Evolutionary conservation across 2,329 filamentous ascomycete genomes (phyloP).

Genomic region (Neofusicoccum cordaticola): DNA sequence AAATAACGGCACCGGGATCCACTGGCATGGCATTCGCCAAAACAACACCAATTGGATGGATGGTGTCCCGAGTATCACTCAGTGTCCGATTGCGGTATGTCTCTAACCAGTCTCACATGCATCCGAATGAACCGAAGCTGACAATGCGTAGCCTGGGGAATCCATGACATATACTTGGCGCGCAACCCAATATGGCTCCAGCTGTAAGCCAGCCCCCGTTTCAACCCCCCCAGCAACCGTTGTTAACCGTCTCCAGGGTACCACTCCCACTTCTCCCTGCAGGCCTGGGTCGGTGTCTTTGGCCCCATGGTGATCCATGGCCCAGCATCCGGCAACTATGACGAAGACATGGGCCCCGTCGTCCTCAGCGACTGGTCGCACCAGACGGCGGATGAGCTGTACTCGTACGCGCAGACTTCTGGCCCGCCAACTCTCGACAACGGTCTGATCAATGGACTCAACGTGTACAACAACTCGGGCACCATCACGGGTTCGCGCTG

Average conservation of each 20-base stretch:
- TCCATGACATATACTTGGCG: conserved; percentile 44
- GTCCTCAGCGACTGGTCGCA: conserved; percentile 66
- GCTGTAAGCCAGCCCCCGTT: conserved; percentile 23
- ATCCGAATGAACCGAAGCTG: neutral
- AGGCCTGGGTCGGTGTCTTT: conserved; percentile 33
- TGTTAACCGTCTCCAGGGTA: conserved; percentile 48
- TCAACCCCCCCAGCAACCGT: too few relatives aligned
- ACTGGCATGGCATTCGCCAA: conserved; percentile 71
- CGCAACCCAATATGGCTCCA: conserved; percentile 52
- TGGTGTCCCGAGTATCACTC: conserved; percentile 63
- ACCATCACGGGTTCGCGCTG: conserved; percentile 24
- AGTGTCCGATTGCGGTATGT: conserved; percentile 58
- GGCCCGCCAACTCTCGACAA: conserved; percentile 10
- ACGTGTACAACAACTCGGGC: conserved; percentile 19
- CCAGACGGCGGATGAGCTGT: neutral
- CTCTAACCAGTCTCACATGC: neutral
- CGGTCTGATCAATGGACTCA: conserved; percentile 15
- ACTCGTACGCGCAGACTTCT: conserved; percentile 22
- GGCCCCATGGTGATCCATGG: conserved; percentile 40
- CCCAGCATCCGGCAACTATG: conserved; percentile 42
- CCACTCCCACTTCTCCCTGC: conserved; percentile 59
- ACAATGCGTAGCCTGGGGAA: conserved; percentile 24
- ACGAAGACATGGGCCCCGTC: conserved; percentile 54
- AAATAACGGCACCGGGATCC: conserved; percentile 60
- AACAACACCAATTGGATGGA: conserved; percentile 70